Base-by-base conservation (phyloP, 2,329 filamentous ascomycete species). In the Colletotrichum magnum region DNA sequence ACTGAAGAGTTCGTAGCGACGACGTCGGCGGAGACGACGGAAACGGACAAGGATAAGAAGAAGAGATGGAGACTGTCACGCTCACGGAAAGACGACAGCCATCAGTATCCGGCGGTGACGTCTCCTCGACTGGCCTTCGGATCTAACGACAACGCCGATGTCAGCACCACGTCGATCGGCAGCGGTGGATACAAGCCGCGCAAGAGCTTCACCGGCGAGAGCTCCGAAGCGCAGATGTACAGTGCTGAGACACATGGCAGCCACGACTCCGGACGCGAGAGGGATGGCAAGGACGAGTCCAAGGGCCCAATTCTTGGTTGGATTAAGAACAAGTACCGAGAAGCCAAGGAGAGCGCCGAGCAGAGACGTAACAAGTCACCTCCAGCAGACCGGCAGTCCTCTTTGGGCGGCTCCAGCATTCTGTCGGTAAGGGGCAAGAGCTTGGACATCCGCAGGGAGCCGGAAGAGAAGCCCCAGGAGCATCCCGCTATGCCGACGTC, bases 41-140 rank as follows among this genome's bases (percentile, higher is more conserved):
- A 86, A 4, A 78, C 89, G 15, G 90, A 92, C 61, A 90, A 88
- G 73, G 90, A 93, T 61, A 93, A 90, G 79, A 92, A 91, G 75
- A 89, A 87, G 67, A 89, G 92, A 32, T 89, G 88, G 83, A 94
- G 94, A 83, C 85, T 94, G 60, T 92, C 94, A 18, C 90, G 90
- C 21, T 86, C 74, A 39, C 79, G 86, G 63, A 90, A 87, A 70
- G 88, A 91, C 41, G 90, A 90, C 41, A 78, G 84, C 26, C 74
- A 83, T 73, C 53, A 80, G 74, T 75, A 82, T 66, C 73, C 82
- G 73, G 69, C 80, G 65, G 64, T 87, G 72, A 77, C 83, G 68
- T 78, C 86, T 61, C 80, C 86, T 62, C 77, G 82, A 7, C 79
- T 82, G 48, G 82, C 81, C 1, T 74, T 91, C n/a, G 91, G 90